Evolutionary conservation across 805 yeast genomes (phyloP).

Genomic region (Nakazawaea wickerhamii): DNA sequence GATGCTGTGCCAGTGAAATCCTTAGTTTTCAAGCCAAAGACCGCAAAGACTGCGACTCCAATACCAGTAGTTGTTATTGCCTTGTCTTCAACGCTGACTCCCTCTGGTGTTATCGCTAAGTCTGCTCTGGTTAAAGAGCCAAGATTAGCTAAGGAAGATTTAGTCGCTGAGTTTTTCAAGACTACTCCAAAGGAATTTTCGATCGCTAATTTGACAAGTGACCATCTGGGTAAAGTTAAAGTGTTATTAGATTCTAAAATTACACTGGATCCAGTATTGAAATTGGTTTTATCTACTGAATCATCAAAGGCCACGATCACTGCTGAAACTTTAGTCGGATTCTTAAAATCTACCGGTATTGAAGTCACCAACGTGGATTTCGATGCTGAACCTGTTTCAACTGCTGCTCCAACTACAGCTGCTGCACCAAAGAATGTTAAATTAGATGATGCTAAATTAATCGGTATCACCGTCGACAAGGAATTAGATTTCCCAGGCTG

Average conservation of each 20-base stretch:
- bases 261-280: conserved; percentile 29
- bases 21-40: conserved; percentile 85
- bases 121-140: conserved; percentile 76
- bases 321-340: conserved; percentile 41
- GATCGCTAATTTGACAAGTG: conserved; percentile 42
- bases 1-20: conserved; percentile 59
- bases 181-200: conserved; percentile 57
- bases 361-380: conserved; percentile 53
- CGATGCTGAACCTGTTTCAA: conserved; percentile 36
- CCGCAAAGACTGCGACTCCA: conserved; percentile 74
- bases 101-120: conserved; percentile 58
- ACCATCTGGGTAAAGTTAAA: conserved; percentile 54
- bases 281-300: conserved; percentile 44
- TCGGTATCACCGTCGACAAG: conserved; percentile 95
- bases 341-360: conserved; percentile 43
- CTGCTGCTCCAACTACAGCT: conserved; percentile 30
- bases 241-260: conserved; percentile 53
- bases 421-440: conserved; percentile 37
- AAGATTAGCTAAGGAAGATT: conserved; percentile 78
- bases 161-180: conserved; percentile 59
- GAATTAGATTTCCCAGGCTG: conserved; percentile 89
- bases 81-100: conserved; percentile 62
- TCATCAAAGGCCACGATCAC: conserved; percentile 45
- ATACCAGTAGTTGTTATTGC: conserved; percentile 82
- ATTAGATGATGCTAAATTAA: conserved; percentile 79